phyloP scores from a whole-genome alignment of 805 yeast genomes.

The Millerago galiae region DNA sequence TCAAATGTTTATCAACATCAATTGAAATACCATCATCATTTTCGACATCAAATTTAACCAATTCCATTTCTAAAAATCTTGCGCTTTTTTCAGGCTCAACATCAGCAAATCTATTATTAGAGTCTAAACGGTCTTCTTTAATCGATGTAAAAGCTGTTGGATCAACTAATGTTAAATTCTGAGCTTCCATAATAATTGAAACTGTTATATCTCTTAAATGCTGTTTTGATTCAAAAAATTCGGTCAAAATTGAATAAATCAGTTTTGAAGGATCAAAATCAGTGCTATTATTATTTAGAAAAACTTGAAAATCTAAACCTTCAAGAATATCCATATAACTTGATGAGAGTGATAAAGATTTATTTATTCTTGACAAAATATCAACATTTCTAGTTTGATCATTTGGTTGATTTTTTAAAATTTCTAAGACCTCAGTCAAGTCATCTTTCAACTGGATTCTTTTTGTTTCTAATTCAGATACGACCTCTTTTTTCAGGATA shows the following conservation, averaged over 20 bases:
- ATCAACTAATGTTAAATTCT: constrained; percentile 62
- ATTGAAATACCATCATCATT: constrained; percentile 29
- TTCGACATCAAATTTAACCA: constrained; percentile 42
- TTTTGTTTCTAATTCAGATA: constrained; percentile 30
- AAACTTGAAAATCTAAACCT: constrained; percentile 54
- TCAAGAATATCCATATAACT: constrained; percentile 48
- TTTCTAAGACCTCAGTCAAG: constrained; percentile 36
- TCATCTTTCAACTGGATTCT: constrained; percentile 33
- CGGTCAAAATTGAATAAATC: constrained; percentile 41
- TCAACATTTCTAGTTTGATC: constrained; percentile 42
- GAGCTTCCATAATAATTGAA: constrained; percentile 59
- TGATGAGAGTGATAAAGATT: constrained; percentile 42
- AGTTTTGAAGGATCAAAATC: constrained; percentile 22
- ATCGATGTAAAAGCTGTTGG: constrained; percentile 68
- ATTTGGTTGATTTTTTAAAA: constrained; percentile 35
- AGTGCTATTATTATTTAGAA: constrained; percentile 24
- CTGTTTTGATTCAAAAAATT: constrained; percentile 71
- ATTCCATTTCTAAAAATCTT: constrained; percentile 36
- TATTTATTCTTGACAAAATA: constrained; percentile 46
- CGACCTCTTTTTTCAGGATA: constrained; percentile 44
- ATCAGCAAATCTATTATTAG: constrained; percentile 30
- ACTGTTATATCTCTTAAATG: constrained; percentile 55
- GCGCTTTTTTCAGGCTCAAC: constrained; percentile 44
- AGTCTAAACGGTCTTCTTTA: constrained; percentile 38
- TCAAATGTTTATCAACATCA: constrained; percentile 26